Conservation (phyloP, 2,329 filamentous ascomycete genomes). For the Aspergillus texensis region DNA sequence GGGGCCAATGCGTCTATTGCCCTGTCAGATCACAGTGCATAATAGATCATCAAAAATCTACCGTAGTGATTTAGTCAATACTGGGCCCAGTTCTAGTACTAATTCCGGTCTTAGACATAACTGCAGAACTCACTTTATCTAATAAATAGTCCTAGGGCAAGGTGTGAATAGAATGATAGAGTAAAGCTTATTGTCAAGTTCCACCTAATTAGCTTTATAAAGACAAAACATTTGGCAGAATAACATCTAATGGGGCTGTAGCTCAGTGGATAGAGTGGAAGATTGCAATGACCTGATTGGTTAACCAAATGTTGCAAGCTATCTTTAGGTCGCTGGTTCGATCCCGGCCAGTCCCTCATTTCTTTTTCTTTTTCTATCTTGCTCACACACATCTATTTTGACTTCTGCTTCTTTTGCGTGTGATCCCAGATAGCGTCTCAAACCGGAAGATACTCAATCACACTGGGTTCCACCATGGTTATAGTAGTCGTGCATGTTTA, state of each 20-base stretch:
- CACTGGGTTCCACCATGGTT: no score
- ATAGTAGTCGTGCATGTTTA: no score
- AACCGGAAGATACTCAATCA: no score
- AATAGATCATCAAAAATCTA: neutral
- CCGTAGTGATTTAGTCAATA: neutral
- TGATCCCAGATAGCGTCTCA: no score
- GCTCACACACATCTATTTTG: no score
- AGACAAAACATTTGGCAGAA: rapidly evolving
- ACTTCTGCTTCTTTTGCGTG: no score
- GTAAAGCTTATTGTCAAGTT: neutral
- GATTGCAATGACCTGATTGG: neutral
- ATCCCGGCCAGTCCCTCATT: neutral
- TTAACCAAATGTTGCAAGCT: neutral
- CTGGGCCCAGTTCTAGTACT: neutral
- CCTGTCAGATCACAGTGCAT: neutral
- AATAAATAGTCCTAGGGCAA: neutral
- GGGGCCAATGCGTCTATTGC: neutral
- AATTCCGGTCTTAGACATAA: neutral
- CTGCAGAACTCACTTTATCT: neutral
- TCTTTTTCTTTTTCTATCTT: neutral
- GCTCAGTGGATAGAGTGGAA: neutral
- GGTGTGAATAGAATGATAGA: neutral
- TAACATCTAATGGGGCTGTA: neutral
- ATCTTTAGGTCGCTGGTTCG: neutral
- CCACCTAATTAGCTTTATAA: rapidly evolving